Conservation (phyloP, 352 stramenopile species). For the Plasmopara viticola region DNA sequence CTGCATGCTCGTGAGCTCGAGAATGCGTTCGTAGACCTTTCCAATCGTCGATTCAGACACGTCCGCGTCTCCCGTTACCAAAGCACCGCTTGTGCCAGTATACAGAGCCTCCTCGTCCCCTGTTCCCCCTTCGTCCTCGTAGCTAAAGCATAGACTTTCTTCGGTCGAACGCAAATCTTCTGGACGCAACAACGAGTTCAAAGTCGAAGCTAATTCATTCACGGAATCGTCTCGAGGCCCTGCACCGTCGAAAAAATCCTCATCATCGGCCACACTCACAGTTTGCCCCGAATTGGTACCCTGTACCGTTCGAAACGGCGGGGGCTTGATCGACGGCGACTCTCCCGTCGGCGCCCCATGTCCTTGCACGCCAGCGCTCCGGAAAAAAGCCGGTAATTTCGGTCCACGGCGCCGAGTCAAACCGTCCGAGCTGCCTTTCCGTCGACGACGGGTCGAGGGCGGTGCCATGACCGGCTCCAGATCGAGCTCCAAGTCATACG, state of each 20-base stretch:
- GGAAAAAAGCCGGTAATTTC: constrained; percentile 22
- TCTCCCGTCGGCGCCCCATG: constrained; percentile 6
- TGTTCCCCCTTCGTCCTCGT: constrained; percentile 26
- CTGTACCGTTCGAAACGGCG: constrained; percentile 17
- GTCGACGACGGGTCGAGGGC: constrained; percentile 4
- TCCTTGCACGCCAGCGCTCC: constrained; percentile 14
- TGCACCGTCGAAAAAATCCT: constrained; percentile 29
- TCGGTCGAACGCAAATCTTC: constrained; percentile 31
- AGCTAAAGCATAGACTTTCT: constrained; percentile 37
- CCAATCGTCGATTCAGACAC: constrained; percentile 39
- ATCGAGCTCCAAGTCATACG: constrained; percentile 1
- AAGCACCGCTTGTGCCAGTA: constrained; percentile 1
- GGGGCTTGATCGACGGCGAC: constrained; percentile 3
- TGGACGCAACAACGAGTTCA: constrained; percentile 31
- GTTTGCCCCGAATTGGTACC: constrained; percentile 20
- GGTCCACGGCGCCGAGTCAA: constrained; percentile 5
- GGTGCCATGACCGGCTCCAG: constrained; percentile 12
- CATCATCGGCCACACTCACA: constrained; percentile 34
- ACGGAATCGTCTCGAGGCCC: constrained; percentile 12
- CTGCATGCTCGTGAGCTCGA: constrained; percentile 55
- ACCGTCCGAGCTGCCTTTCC: constrained; percentile 13
- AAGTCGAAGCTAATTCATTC: constrained; percentile 32
- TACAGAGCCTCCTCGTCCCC: constrained; percentile 10
- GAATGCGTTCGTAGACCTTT: constrained; percentile 55
- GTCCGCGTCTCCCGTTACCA: constrained; percentile 8